Base-by-base conservation (phyloP, 768 basidiomycete species). In the Infundibulicybe gibba region DNA sequence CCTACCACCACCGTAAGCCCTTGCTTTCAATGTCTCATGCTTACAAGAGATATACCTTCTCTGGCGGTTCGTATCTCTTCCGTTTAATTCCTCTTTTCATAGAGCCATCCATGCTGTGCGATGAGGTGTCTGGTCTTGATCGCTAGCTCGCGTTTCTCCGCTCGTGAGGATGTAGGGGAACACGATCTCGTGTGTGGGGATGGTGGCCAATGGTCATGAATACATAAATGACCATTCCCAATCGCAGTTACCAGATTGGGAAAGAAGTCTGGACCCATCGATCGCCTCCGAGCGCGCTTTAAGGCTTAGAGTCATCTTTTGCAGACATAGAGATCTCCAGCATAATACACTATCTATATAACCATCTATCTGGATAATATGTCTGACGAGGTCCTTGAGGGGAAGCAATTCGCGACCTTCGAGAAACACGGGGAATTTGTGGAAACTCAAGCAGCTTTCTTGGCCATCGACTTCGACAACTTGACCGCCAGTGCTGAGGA, bases 351-450 rank as follows among this genome's bases (percentile, higher is more conserved):
- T 10, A 6, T n/a, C 35, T 10, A n/a, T 38, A 19, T 38, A 38
- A 6, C 17, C n/a, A 38, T 38, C 35, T 38, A 38, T 19, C 14
- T n/a, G 35, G 35, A 38, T 32, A 12, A 30, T 16, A 56, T 59
- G 57, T 67, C 64, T 40, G 70, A 75, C 45, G 67, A 76, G 20
- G 43, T 61, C 13, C 55, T 59, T 14, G 80, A 84, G 44, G 64
- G 60, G 30, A 78, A 65, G 44, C 43, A 72, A 9, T 77, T 79
- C 54, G 72, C 74, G 10, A 71, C 75, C 10, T 89, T 87, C 55
- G 85, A 84, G 49, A 78, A 75, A 48, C 64, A 76, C 40, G 75
- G 72, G 40, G 82, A 90, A 50, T 83, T 90, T 53, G 44, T 72
- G 9, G 66, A 71, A 32, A 52, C 73, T 12, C 82, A 91, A 51